Evolutionary conservation across 75 land plant species (phyloP).

Genomic region (Picea sitchensis): DNA sequence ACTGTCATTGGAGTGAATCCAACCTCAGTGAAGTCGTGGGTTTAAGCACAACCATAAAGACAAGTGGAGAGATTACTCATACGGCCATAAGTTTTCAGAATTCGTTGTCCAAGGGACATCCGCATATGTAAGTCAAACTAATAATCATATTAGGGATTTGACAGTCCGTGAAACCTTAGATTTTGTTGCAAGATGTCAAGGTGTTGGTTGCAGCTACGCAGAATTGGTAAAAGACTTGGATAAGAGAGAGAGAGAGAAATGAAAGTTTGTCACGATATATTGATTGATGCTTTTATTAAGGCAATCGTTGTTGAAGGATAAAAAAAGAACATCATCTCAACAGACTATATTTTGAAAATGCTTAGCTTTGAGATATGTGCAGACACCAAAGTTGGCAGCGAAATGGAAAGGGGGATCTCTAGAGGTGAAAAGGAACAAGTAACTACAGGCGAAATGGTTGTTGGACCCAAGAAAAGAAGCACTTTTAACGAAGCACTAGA

Average conservation of each 20-base stretch:
- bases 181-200: conserved; percentile 87
- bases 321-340: conserved; percentile 13
- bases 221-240: conserved; percentile 45
- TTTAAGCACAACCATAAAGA: conserved; percentile 11
- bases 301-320: conserved; percentile 22
- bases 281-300: conserved; percentile 81
- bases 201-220: conserved; percentile 69
- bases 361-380: conserved; percentile 31
- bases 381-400: conserved; percentile 21
- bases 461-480: conserved; percentile 56
- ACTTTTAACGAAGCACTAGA: too few species aligned
- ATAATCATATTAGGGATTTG: conserved; percentile 73
- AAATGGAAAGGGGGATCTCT: conserved; percentile 28
- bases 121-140: conserved; percentile 83
- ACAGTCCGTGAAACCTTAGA: conserved; percentile 86
- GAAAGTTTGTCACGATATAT: conserved; percentile 57
- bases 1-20: too few species aligned
- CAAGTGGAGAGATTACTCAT: conserved; percentile 47
- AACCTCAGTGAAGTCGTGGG: too few species aligned
- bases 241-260: conserved; percentile 59
- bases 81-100: conserved; percentile 59
- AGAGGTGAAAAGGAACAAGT: conserved; percentile 29
- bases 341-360: conserved; percentile 25
- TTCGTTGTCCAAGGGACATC: conserved; percentile 66
- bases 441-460: conserved; percentile 66